Percentiles rank a stretch among this genome's conserved stretches.
phyloP scores from a whole-genome alignment of 441 rosid species.

The Eutrema salsugineum region DNA sequence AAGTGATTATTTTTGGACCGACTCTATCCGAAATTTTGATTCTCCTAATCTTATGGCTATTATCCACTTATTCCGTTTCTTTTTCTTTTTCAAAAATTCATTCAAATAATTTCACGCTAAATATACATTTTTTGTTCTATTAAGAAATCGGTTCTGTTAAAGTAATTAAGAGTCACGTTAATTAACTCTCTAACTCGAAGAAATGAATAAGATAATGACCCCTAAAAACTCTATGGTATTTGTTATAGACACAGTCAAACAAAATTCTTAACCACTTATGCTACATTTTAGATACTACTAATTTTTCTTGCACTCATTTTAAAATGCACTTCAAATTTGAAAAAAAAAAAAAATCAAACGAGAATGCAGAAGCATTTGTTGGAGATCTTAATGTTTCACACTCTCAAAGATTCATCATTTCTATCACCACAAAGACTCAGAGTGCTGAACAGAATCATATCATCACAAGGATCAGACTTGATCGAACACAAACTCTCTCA shows the following conservation, averaged over 20 bases:
- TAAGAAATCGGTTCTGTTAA: too few relatives aligned
- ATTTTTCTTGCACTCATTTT: neutral
- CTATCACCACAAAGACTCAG: constrained; percentile 13
- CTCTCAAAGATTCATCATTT: constrained; percentile 13
- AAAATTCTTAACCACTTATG: constrained; percentile 12
- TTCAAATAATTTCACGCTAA: too few relatives aligned
- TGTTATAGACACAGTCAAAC: constrained; percentile 22
- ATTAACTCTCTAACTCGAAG: neutral
- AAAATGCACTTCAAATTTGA: neutral
- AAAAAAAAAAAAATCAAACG: neutral
- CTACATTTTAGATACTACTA: constrained; percentile 20
- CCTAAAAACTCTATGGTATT: neutral
- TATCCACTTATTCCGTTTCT: too few relatives aligned
- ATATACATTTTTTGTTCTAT: too few relatives aligned
- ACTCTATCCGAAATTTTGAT: neutral
- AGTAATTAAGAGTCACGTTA: too few relatives aligned
- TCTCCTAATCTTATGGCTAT: neutral
- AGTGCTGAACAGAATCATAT: constrained; percentile 19
- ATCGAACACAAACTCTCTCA: constrained; percentile 32
- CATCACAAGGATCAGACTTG: constrained; percentile 14
- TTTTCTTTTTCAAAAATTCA: too few relatives aligned
- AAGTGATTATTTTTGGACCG: neutral
- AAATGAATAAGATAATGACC: neutral
- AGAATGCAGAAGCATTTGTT: constrained; percentile 16
- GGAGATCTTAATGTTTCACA: constrained; percentile 1